phyloP scores from a whole-genome alignment of 495 filamentous ascomycete species.

The Aspergillus mulundensis region DNA sequence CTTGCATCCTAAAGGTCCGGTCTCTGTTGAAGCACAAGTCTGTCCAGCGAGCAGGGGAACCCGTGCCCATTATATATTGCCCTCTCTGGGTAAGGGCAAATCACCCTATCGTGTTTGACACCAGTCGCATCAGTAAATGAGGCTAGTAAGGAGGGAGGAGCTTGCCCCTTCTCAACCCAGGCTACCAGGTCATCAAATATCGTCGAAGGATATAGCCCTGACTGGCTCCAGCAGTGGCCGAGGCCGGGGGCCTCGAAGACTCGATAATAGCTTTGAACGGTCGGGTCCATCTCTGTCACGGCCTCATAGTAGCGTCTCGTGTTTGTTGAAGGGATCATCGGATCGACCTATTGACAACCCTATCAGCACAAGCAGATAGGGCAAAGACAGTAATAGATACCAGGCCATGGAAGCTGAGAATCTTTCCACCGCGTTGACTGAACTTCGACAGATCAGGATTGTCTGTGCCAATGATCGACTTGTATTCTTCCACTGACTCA shows the following conservation, averaged over 20 bases:
- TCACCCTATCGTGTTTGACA: constrained; percentile 3
- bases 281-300: constrained; percentile 16
- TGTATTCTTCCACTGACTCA: constrained; percentile 10
- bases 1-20: background rate
- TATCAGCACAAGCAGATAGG: background rate
- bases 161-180: constrained; percentile 19
- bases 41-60: constrained; percentile 6
- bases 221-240: constrained; percentile 16
- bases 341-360: constrained; percentile 3
- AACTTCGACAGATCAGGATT: constrained; percentile 14
- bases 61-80: constrained; percentile 7
- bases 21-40: background rate
- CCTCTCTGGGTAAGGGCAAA: constrained; percentile 11
- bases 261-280: constrained; percentile 17
- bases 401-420: constrained; percentile 16
- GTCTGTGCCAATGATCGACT: constrained; percentile 11
- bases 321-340: constrained; percentile 9
- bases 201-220: constrained; percentile 14
- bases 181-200: constrained; percentile 12
- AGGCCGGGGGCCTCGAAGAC: constrained; percentile 21
- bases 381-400: background rate
- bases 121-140: background rate
- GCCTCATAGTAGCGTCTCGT: constrained; percentile 25
- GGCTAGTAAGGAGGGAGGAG: constrained; percentile 18
- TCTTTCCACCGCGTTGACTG: constrained; percentile 11